Evolutionary conservation across 306 rosid genomes (phyloP).

Genomic region (Cucumis hystrix): DNA sequence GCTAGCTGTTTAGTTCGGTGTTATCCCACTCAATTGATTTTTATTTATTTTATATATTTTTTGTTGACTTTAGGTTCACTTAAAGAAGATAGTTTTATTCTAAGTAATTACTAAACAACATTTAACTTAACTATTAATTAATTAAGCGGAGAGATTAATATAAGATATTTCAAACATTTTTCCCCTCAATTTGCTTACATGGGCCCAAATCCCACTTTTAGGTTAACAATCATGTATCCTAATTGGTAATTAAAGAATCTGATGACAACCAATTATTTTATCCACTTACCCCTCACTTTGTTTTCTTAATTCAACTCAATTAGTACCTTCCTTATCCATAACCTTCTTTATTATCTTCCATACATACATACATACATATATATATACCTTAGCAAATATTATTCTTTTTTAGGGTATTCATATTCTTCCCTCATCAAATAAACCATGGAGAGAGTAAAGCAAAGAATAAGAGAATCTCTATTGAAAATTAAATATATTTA

Average conservation of each 20-base stretch:
- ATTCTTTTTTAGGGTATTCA: background rate
- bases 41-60: background rate
- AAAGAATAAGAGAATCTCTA: background rate
- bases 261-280: background rate
- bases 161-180: conserved; percentile 33
- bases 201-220: background rate
- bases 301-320: conserved; percentile 11
- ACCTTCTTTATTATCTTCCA: background rate
- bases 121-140: background rate
- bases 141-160: conserved; percentile 5
- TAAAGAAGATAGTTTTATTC: background rate
- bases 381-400: background rate
- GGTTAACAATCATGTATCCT: background rate
- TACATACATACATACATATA: background rate
- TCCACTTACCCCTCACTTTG: conserved; percentile 6
- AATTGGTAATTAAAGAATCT: conserved; percentile 1
- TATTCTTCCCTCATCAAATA: background rate
- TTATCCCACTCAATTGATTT: background rate
- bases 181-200: conserved; percentile 10
- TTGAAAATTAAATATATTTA: background rate
- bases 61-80: background rate
- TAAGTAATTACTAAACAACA: background rate
- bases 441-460: background rate
- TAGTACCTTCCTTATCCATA: conserved; percentile 18
- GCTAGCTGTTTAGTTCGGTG: background rate